Base-by-base conservation (phyloP, 148 eudicot species). In the Simmondsia chinensis region DNA sequence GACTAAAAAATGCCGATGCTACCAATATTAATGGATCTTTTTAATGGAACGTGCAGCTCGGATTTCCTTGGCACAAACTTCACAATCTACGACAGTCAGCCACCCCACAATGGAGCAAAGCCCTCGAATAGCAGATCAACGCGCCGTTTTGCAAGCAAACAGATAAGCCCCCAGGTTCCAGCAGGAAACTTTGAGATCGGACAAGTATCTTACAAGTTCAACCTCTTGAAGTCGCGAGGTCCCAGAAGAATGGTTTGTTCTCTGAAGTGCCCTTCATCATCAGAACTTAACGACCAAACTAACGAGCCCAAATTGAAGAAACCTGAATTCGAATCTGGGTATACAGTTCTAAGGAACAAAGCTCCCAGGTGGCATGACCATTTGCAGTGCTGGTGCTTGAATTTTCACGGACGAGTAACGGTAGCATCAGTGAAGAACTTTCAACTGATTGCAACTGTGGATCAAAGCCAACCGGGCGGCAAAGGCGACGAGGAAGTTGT, bases 61-160 rank as follows among this genome's bases (percentile, higher is more conserved):
- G 96, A 93, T 58, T 86, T 93, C 60, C 96, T 93, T n/a, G 99
- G 99, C 20, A 93, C 94, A 45, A 93, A 93, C 50, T 93, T 79
- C 55, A 82, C 66, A 15, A 77, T 93, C 53, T 93, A 79, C 46
- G 94, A 93, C 45, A 71, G 99, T 48, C 70, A 76, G 60, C 87
- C 99, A 15, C 99, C 96, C 37, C 77, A 82, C 66, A 44, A 46
- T 38, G 82, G 87, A 19, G 89, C 94, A 9, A 86, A 82, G 56
- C 83, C 86, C 33, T 74, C 89, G 0, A 77, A 83, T 66, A 79
- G 79, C 64, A 70, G 68, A 59, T 53, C 72, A 10, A 43, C 71
- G 20, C 94, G 99, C n/a, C 86, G 96, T 43, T 76, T 93, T 20
- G 72, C 88, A 5, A 79, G 86, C 69, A 86, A 86, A 77, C 89